These are phyloP conservation scores for Cadophora luteo-olivacea DNA, from an alignment of 2,329 filamentous ascomycete species.

Conservation along the genomic window DNA sequence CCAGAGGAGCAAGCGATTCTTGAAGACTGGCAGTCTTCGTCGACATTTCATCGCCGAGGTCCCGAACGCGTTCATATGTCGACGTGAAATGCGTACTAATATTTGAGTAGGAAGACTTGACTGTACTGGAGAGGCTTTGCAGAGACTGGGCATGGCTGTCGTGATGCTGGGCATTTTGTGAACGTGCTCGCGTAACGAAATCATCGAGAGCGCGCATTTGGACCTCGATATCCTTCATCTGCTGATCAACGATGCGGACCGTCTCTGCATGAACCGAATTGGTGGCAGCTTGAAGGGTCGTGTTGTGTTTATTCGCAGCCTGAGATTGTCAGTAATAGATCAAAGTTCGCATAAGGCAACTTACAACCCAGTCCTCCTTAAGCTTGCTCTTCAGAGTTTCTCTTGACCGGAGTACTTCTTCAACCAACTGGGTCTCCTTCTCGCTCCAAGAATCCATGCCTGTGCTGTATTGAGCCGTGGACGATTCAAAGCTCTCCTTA, in stretches of 20 bases:
- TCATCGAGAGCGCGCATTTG: conserved; percentile 92
- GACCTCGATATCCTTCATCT: conserved; percentile 84
- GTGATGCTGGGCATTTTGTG: conserved; percentile 81
- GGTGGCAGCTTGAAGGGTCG: conserved; percentile 82
- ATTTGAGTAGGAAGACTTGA: conserved; percentile 75
- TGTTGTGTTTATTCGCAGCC: conserved; percentile 79
- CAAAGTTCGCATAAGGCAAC: conserved; percentile 45
- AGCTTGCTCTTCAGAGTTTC: conserved; percentile 82
- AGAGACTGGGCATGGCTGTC: conserved; percentile 72
- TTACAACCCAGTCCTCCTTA: conserved; percentile 84
- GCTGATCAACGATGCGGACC: conserved; percentile 85
- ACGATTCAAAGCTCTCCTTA: conserved; percentile 68
- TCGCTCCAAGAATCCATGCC: conserved; percentile 78
- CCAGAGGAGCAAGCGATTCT: conserved; percentile 66
- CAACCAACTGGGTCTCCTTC: conserved; percentile 71
- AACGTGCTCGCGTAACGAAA: conserved; percentile 82
- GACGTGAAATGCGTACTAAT: conserved; percentile 74
- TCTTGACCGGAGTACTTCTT: conserved; percentile 74
- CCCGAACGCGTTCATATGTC: conserved; percentile 70
- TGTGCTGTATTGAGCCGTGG: conserved; percentile 68
- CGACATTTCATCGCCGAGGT: conserved; percentile 72
- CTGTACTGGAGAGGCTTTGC: conserved; percentile 67
- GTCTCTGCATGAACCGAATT: conserved; percentile 91
- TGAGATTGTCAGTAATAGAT: conserved; percentile 44
- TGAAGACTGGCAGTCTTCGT: conserved; percentile 63